Percentiles rank a stretch among this genome's conserved stretches.
These are phyloP conservation scores for Amanita brunnescens DNA, from an alignment of 768 basidiomycete genomes.

Conservation along the genomic window DNA sequence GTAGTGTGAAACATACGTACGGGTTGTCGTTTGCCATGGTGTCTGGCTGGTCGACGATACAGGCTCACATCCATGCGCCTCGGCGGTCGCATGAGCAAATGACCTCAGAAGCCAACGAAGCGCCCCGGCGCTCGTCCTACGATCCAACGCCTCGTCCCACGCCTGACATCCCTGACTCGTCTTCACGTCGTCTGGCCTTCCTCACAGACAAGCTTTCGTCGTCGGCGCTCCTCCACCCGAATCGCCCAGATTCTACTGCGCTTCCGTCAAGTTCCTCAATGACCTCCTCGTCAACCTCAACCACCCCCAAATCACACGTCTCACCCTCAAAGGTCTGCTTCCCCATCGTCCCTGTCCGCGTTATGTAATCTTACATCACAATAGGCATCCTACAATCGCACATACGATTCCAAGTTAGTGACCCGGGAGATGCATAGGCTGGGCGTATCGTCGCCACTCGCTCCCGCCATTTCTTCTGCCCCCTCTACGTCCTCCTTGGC, in stretches of 20 bases:
- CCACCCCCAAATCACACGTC: slow-evolving; percentile 30
- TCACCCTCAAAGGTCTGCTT: slow-evolving; percentile 42
- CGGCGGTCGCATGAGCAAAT: slow-evolving; percentile 34
- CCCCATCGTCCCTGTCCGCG: slow-evolving; percentile 4
- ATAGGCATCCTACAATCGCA: slow-evolving; percentile 54
- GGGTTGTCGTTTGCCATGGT: background rate
- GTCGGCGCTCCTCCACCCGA: slow-evolving; percentile 21
- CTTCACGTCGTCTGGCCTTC: slow-evolving; percentile 25
- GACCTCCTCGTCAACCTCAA: slow-evolving; percentile 26
- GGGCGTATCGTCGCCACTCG: slow-evolving; percentile 46
- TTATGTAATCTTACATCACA: slow-evolving; percentile 9
- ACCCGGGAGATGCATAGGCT: slow-evolving; percentile 82
- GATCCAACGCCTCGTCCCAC: slow-evolving; percentile 44
- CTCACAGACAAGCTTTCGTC: slow-evolving; percentile 36
- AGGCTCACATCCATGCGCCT: slow-evolving; percentile 19
- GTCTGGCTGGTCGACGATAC: slow-evolving; percentile 6
- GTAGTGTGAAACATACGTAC: background rate
- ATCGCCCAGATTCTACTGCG: slow-evolving; percentile 30
- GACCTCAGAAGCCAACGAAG: slow-evolving; percentile 24
- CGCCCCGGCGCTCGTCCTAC: slow-evolving; percentile 33
- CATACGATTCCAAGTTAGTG: slow-evolving; percentile 74
- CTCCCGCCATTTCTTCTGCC: slow-evolving; percentile 40
- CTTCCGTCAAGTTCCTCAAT: slow-evolving; percentile 23
- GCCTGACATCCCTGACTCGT: slow-evolving; percentile 22
- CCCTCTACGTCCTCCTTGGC: slow-evolving; percentile 43